A percentile compares a stretch with the other conserved stretches of the same genome.
phyloP scores from a whole-genome alignment of 1,284 basidiomycete genomes.

The Puccinia hordei region DNA sequence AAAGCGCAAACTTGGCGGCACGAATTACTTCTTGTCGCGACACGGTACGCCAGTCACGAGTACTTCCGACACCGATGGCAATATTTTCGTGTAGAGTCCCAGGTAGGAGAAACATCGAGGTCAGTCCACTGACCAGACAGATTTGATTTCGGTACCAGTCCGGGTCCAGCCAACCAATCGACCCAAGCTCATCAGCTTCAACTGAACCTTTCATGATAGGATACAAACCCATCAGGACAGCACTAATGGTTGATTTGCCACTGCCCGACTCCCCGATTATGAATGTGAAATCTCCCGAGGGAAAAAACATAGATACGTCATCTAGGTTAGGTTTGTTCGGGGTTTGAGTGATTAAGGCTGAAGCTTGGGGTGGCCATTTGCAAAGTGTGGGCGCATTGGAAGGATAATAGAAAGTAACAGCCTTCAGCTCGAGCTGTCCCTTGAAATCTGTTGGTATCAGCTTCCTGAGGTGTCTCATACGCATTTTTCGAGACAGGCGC shows the following conservation, averaged over 20 bases:
- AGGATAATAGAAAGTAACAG: constrained; percentile 83
- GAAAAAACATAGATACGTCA: constrained; percentile 73
- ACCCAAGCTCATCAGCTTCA: constrained; percentile 77
- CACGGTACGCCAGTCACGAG: constrained; percentile 62
- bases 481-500: constrained; percentile 2
- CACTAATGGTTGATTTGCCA: constrained; percentile 88
- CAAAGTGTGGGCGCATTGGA: constrained; percentile 65
- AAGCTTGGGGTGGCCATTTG: constrained; percentile 54
- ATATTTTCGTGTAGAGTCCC: constrained; percentile 82
- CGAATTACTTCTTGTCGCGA: constrained; percentile 72
- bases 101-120: constrained; percentile 77
- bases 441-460: constrained; percentile 57
- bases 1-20: constrained; percentile 79
- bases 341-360: background rate
- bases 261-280: constrained; percentile 88
- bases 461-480: constrained; percentile 54
- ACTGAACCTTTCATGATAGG: constrained; percentile 62
- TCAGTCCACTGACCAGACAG: constrained; percentile 73
- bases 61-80: constrained; percentile 69
- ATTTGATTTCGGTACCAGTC: constrained; percentile 73
- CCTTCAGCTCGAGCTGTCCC: constrained; percentile 77
- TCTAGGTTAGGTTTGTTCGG: constrained; percentile 63
- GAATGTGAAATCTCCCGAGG: constrained; percentile 83
- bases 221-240: constrained; percentile 80
- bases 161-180: constrained; percentile 72